phyloP scores from a whole-genome alignment of 768 basidiomycete species.

The Lactifluus hygrophoroides region DNA sequence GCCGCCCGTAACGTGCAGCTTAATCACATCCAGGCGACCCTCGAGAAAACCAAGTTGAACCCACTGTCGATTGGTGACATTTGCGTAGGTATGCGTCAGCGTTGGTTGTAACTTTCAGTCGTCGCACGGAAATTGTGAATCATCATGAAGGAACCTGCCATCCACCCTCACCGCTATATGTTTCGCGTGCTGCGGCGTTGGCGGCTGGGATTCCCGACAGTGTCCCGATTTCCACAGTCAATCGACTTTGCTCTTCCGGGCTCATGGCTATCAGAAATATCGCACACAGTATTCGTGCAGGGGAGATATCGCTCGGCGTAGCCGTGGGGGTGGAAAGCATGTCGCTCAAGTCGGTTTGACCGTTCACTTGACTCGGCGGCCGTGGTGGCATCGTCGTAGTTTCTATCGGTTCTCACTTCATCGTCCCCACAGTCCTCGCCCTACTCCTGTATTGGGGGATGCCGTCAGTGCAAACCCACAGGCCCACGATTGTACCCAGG shows the following conservation, averaged over 20 bases:
- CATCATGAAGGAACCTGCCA: constrained; percentile 72
- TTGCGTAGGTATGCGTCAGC: constrained; percentile 66
- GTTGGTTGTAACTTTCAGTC: not conserved
- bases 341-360: constrained; percentile 55
- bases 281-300: constrained; percentile 75
- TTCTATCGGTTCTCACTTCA: constrained; percentile 4
- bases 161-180: constrained; percentile 70
- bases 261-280: constrained; percentile 89
- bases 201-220: constrained; percentile 82
- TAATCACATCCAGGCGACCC: constrained; percentile 42
- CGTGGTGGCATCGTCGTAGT: not conserved
- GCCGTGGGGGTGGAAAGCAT: constrained; percentile 81
- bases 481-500: constrained; percentile 73
- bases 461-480: constrained; percentile 48
- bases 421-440: constrained; percentile 45
- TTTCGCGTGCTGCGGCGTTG: constrained; percentile 80
- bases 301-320: constrained; percentile 80
- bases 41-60: constrained; percentile 58
- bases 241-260: constrained; percentile 90
- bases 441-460: constrained; percentile 59
- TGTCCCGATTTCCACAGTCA: constrained; percentile 85
- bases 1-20: not conserved
- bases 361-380: constrained; percentile 13
- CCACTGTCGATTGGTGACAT: constrained; percentile 73
- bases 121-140: not conserved